Evolutionary conservation across 192 early-diverging fungal genomes (phyloP).

Genomic region (Coemansia sp.): DNA sequence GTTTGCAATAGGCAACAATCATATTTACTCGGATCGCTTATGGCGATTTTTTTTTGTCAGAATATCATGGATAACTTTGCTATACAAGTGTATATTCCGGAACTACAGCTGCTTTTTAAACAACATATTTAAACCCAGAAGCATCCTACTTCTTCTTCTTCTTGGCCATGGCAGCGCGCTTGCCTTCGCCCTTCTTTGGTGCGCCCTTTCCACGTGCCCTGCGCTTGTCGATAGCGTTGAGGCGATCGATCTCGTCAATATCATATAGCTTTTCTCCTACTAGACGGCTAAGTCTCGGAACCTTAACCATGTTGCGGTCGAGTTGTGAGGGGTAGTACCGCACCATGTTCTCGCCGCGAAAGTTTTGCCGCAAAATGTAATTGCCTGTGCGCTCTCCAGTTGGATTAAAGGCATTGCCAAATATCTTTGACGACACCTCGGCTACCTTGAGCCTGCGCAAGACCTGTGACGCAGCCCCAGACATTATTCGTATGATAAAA

Average conservation of each 20-base stretch:
- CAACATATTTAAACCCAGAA: neutral
- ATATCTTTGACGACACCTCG: constrained; percentile 66
- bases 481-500: constrained; percentile 13
- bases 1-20: neutral
- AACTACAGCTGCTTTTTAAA: neutral
- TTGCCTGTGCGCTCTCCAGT: constrained; percentile 68
- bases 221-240: constrained; percentile 67
- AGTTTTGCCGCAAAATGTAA: constrained; percentile 69
- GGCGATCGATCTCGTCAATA: constrained; percentile 66
- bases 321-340: constrained; percentile 68
- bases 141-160: constrained; percentile 22
- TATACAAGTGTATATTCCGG: neutral
- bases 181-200: constrained; percentile 69
- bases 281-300: constrained; percentile 30
- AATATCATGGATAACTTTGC: neutral
- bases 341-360: constrained; percentile 68
- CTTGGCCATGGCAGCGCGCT: constrained; percentile 47
- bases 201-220: constrained; percentile 77
- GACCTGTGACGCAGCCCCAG: constrained; percentile 22
- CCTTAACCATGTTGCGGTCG: constrained; percentile 29
- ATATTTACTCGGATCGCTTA: neutral
- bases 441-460: constrained; percentile 54
- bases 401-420: constrained; percentile 72
- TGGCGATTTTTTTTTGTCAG: neutral
- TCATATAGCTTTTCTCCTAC: constrained; percentile 50